phyloP scores from a whole-genome alignment of 2,329 filamentous ascomycete genomes.

The Fusarium phyllophilum region DNA sequence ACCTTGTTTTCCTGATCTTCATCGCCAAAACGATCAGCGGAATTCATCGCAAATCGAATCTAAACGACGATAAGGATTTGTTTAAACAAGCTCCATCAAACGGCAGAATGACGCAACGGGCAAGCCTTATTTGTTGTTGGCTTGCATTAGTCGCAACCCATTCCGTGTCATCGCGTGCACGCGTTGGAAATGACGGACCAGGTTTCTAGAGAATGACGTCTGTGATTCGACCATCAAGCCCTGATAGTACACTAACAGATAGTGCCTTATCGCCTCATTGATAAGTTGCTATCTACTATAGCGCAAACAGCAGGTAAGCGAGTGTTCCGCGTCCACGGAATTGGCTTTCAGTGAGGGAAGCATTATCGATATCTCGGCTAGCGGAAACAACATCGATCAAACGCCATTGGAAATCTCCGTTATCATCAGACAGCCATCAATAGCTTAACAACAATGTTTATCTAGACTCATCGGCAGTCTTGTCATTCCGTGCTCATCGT shows the following conservation, averaged over 20 bases:
- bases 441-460: background rate
- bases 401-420: background rate
- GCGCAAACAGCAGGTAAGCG: fast-evolving
- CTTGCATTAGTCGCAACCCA: slow-evolving; percentile 13
- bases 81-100: background rate
- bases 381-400: background rate
- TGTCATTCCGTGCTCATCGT: fast-evolving
- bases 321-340: background rate
- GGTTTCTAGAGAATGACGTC: background rate
- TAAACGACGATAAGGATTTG: background rate
- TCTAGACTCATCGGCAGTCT: background rate
- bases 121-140: background rate
- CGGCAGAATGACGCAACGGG: slow-evolving; percentile 1
- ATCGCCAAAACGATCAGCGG: background rate
- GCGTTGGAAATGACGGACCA: background rate
- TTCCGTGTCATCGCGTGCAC: background rate
- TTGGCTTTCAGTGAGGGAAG: background rate
- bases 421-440: background rate
- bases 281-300: background rate
- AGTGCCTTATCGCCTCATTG: fast-evolving
- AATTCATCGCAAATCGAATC: background rate
- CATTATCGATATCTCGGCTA: background rate
- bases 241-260: background rate
- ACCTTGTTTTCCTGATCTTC: background rate
- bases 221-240: fast-evolving